phyloP scores from a whole-genome alignment of 192 early-diverging fungal species.

The Globomyces pollinis-pini region DNA sequence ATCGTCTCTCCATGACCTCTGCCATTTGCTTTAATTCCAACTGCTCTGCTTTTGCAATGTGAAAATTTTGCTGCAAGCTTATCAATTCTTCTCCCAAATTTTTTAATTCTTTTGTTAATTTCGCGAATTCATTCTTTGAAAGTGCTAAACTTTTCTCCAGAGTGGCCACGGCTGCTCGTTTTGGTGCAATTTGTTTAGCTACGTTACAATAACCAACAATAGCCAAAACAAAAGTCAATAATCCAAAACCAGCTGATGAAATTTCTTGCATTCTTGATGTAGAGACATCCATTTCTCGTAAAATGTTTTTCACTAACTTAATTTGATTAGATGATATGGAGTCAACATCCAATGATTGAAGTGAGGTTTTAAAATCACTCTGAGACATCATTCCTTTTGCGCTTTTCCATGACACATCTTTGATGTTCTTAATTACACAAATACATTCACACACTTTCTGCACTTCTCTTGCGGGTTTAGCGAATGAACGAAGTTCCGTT shows the following conservation, averaged over 20 bases:
- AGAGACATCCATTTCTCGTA: conserved; percentile 55
- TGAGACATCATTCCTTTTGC: conserved; percentile 58
- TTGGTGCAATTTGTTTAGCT: conserved; percentile 49
- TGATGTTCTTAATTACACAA: conserved; percentile 56
- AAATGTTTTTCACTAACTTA: conserved; percentile 46
- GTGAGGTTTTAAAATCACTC: conserved; percentile 51
- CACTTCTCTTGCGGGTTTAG: conserved; percentile 56
- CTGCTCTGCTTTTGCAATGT: conserved; percentile 52
- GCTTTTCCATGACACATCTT: conserved; percentile 59
- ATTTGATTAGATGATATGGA: conserved; percentile 44
- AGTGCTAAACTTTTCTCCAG: conserved; percentile 50
- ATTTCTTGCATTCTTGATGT: conserved; percentile 50
- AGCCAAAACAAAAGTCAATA: conserved; percentile 51
- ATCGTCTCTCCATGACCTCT: conserved; percentile 54
- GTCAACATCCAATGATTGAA: conserved; percentile 45
- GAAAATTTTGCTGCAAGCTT: conserved; percentile 46
- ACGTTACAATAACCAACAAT: conserved; percentile 58
- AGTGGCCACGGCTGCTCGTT: conserved; percentile 46
- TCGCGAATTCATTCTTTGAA: conserved; percentile 52
- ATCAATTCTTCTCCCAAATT: conserved; percentile 43
- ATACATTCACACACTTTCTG: conserved; percentile 60
- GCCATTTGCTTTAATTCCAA: conserved; percentile 56
- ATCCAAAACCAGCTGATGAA: conserved; percentile 49
- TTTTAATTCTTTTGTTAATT: conserved; percentile 49
- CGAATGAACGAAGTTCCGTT: conserved; percentile 54